Evolutionary conservation across 2,329 filamentous ascomycete species (phyloP), one percentile per base, ranked within the genome.

Genomic region (Lachnellula hyalina): DNA sequence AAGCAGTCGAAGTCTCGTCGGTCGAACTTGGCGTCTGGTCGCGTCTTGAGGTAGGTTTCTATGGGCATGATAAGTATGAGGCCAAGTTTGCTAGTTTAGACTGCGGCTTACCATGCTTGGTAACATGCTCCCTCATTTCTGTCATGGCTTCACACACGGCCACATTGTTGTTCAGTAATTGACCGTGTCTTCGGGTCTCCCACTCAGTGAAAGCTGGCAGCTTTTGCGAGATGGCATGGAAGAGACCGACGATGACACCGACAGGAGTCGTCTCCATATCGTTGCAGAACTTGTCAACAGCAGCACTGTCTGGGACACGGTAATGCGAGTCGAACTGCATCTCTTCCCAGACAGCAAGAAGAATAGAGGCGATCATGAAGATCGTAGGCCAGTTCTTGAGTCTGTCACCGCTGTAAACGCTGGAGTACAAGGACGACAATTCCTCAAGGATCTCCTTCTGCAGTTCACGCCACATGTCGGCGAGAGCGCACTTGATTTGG

Each of bases 321-420:
- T 96, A 97, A 75, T 96, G 90, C 79, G 89, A 95, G 75, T 97
- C 93, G 69, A 96, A 97, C 72, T 97, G 92, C 85, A 97, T 96
- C 80, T 96, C 88, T 72, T 97, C 93, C 93, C 93, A 97, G 19
- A 97, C 90, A 11, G 90, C 90, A 47, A 97, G 80, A 35, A 97
- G 83, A 60, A 97, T 94, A 4, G 90, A 92, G 9, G 92, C 93
- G 53, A 96, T 80, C 83, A 97, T 95, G 80, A 96, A 97, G 71
- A 97, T 97, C 48, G 92, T 96, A 2, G 93, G 93, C 93, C 93
- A 97, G 77, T 96, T 96, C 84, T 96, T 96, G 65, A 96, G 83
- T 73, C 95, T 93, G 72, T 96, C 93, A 56, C 93, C 93, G 66
- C 89, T 95, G 80, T 97, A 97, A 45, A 97, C 93, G 61, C 91